Percentiles rank a stretch among this genome's conserved stretches.
Conservation (phyloP, 2,329 filamentous ascomycete genomes). For the Thermomyces lanuginosus region DNA sequence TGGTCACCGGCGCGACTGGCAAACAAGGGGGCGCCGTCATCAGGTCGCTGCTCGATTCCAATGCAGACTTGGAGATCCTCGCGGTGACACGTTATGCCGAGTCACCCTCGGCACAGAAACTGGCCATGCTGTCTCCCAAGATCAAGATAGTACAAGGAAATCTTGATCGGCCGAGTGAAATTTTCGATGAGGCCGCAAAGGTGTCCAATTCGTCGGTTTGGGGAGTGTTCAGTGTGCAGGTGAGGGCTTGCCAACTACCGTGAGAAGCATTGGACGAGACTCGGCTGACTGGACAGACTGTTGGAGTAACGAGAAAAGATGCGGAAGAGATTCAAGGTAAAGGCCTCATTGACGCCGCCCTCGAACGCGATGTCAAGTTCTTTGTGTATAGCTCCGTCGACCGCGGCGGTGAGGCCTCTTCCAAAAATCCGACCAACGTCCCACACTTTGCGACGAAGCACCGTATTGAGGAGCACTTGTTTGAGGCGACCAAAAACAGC, state of each 20-base stretch:
- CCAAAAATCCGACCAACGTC: conserved; percentile 37
- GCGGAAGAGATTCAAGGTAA: conserved; percentile 41
- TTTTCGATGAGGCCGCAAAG: conserved; percentile 34
- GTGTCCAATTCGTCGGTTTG: conserved; percentile 29
- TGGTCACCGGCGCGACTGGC: conserved; percentile 27
- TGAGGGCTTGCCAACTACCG: conserved; percentile 11
- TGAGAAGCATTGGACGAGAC: background rate
- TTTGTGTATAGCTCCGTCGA: conserved; percentile 52
- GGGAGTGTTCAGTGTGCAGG: conserved; percentile 48
- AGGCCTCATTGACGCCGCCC: conserved; percentile 40
- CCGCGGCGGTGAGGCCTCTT: conserved; percentile 39
- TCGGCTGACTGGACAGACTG: background rate
- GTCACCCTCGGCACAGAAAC: conserved; percentile 35
- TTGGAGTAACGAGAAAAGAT: no score
- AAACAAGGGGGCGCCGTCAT: conserved; percentile 27
- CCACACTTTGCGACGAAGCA: conserved; percentile 49
- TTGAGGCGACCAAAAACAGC: conserved; percentile 27
- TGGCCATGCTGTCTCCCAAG: conserved; percentile 29
- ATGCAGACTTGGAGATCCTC: conserved; percentile 33
- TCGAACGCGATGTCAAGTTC: conserved; percentile 39
- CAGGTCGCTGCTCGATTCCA: conserved; percentile 13
- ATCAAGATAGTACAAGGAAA: conserved; percentile 44
- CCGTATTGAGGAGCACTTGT: conserved; percentile 46
- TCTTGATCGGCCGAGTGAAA: conserved; percentile 33
- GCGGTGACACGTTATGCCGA: conserved; percentile 43